These are phyloP conservation scores for Botrytis deweyae DNA, from an alignment of 2,329 filamentous ascomycete genomes.

Conservation along the genomic window DNA sequence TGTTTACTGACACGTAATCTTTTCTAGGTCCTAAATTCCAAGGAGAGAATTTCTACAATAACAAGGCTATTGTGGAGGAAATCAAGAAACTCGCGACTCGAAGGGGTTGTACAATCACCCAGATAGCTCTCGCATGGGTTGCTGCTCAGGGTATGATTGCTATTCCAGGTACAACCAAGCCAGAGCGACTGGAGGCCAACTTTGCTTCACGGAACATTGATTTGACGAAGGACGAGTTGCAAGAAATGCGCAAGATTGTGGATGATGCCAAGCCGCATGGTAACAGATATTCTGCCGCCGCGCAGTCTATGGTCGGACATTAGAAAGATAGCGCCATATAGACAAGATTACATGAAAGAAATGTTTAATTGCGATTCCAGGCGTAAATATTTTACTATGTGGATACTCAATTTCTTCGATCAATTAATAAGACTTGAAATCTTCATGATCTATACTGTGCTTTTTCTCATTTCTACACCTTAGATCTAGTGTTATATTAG, in stretches of 20 bases:
- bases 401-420: neutral
- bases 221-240: neutral
- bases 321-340: neutral
- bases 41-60: neutral
- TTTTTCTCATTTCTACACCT: neutral
- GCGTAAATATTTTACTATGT: neutral
- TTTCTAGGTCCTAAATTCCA: neutral
- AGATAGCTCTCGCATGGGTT: neutral
- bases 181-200: neutral
- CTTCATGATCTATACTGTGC: neutral
- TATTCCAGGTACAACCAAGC: neutral
- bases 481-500: neutral
- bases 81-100: neutral
- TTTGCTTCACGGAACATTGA: neutral
- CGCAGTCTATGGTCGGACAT: neutral
- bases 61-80: neutral
- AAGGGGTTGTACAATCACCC: neutral
- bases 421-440: rapidly evolving
- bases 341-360: neutral
- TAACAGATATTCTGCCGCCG: neutral
- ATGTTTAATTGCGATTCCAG: neutral
- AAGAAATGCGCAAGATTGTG: neutral
- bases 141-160: neutral
- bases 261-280: neutral
- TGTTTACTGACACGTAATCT: neutral